These are phyloP conservation scores for Fusarium sp. DNA, from an alignment of 2,329 filamentous ascomycete species.

Conservation along the genomic window DNA sequence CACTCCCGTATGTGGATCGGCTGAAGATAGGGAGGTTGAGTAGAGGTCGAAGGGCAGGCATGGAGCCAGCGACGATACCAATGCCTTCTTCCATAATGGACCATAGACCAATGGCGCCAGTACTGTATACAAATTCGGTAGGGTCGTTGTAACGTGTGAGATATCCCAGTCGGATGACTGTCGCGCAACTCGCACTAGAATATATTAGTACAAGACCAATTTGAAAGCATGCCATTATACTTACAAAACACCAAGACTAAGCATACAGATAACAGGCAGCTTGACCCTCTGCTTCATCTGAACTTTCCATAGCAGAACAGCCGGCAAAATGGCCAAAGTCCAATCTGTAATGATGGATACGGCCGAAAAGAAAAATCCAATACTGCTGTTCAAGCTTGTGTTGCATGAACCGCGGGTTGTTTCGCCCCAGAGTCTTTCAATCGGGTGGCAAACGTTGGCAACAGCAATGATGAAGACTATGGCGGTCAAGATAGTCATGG, in stretches of 20 bases:
- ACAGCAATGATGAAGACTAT: conserved; percentile 40
- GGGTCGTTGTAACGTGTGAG: conserved; percentile 40
- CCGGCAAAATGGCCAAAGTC: conserved; percentile 42
- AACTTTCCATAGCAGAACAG: conserved; percentile 44
- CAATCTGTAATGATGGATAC: conserved; percentile 46
- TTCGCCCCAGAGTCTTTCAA: conserved; percentile 44
- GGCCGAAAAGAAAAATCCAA: conserved; percentile 46
- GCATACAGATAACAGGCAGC: conserved; percentile 34
- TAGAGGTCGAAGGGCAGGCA: conserved; percentile 39
- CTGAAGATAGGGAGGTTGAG: conserved; percentile 35
- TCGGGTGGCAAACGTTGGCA: conserved; percentile 43
- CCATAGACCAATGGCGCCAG: conserved; percentile 41
- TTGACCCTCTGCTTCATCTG: conserved; percentile 45
- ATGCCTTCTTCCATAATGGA: conserved; percentile 42
- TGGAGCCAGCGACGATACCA: conserved; percentile 42
- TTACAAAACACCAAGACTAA: conserved; percentile 42
- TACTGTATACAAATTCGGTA: conserved; percentile 40
- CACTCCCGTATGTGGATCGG: conserved; percentile 22
- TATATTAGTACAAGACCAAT: neutral
- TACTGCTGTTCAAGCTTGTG: conserved; percentile 26
- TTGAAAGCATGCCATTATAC: neutral
- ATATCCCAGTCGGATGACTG: conserved; percentile 39
- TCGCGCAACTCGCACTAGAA: conserved; percentile 39
- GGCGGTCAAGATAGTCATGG: conserved; percentile 18
- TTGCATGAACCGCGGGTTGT: conserved; percentile 33